phyloP scores from a whole-genome alignment of 179 eudicot species.

The Nepenthes alata region DNA sequence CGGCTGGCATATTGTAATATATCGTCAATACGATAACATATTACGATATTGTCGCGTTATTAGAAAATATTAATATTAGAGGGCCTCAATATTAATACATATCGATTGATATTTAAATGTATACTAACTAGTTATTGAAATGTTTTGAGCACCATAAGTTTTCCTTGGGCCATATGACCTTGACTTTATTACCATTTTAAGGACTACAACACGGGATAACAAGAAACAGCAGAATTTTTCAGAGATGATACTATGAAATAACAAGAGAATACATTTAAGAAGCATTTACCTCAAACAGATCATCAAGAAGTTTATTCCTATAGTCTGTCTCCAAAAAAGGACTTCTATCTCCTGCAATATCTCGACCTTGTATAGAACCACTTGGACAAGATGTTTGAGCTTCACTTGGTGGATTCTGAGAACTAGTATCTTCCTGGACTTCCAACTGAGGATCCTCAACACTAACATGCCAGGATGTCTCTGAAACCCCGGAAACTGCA shows the following conservation, averaged over 20 bases:
- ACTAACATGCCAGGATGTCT: conserved; percentile 75
- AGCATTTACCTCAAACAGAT: conserved; percentile 73
- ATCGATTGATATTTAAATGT: no score
- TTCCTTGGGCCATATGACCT: neutral
- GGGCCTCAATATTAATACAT: no score
- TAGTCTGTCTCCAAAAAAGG: conserved; percentile 84
- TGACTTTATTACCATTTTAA: neutral
- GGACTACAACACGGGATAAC: neutral
- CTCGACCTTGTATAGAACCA: conserved; percentile 29
- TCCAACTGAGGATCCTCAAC: conserved; percentile 60
- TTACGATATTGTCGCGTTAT: no score
- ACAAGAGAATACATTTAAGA: neutral
- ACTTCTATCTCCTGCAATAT: conserved; percentile 40
- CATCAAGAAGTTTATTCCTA: conserved; percentile 84
- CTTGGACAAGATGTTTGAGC: conserved; percentile 22
- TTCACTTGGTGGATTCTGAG: conserved; percentile 18
- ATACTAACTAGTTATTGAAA: neutral
- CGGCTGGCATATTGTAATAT: no score
- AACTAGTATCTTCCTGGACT: conserved; percentile 22
- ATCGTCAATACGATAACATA: no score
- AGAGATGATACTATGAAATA: neutral
- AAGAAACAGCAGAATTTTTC: neutral
- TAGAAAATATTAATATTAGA: no score
- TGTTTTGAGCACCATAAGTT: neutral
- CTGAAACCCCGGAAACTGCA: conserved; percentile 33